Percentiles rank a stretch among this genome's conserved stretches.
Evolutionary conservation across 352 stramenopile genomes (phyloP).

Genomic region (Phytophthora aleatoria): DNA sequence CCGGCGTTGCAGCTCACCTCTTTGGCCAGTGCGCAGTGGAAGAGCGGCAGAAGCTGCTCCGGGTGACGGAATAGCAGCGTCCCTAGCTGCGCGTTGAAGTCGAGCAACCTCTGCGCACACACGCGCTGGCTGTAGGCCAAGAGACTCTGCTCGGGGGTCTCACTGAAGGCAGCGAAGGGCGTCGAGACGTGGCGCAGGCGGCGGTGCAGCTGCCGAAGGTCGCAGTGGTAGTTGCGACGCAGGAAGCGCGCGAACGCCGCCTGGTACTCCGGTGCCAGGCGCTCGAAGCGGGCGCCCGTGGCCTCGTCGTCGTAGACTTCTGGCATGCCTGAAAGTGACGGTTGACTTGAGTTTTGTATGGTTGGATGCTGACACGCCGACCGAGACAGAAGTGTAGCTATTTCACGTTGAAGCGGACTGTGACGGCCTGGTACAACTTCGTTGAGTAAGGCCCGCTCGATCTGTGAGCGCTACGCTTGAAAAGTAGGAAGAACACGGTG

Average conservation of each 20-base stretch:
- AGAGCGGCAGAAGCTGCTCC: slow-evolving; percentile 84
- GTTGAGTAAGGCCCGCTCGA: too few relatives aligned
- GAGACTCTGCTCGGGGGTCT: slow-evolving; percentile 8
- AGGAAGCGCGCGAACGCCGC: slow-evolving; percentile 40
- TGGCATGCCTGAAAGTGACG: neutral
- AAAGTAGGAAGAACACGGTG: too few relatives aligned
- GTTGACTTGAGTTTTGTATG: slow-evolving; percentile 18
- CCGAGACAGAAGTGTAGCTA: neutral
- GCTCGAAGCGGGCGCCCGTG: slow-evolving; percentile 38
- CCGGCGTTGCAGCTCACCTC: slow-evolving; percentile 39
- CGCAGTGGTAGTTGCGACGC: slow-evolving; percentile 26
- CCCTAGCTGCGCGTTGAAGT: slow-evolving; percentile 76
- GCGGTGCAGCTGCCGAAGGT: slow-evolving; percentile 20
- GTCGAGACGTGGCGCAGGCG: slow-evolving; percentile 14
- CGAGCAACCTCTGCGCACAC: slow-evolving; percentile 82
- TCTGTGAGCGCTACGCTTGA: too few relatives aligned
- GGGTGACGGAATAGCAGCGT: slow-evolving; percentile 91
- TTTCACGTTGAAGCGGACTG: too few relatives aligned
- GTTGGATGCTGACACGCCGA: too few relatives aligned
- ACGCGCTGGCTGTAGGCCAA: slow-evolving; percentile 59
- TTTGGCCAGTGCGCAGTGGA: slow-evolving; percentile 82
- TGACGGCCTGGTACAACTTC: too few relatives aligned
- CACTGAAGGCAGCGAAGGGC: neutral
- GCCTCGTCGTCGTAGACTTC: slow-evolving; percentile 24
- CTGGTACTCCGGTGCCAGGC: slow-evolving; percentile 36